A percentile compares a stretch with the other conserved stretches of the same genome.
These are phyloP conservation scores for Myxozyma melibiosi DNA, from an alignment of 805 yeast species.

Conservation along the genomic window DNA sequence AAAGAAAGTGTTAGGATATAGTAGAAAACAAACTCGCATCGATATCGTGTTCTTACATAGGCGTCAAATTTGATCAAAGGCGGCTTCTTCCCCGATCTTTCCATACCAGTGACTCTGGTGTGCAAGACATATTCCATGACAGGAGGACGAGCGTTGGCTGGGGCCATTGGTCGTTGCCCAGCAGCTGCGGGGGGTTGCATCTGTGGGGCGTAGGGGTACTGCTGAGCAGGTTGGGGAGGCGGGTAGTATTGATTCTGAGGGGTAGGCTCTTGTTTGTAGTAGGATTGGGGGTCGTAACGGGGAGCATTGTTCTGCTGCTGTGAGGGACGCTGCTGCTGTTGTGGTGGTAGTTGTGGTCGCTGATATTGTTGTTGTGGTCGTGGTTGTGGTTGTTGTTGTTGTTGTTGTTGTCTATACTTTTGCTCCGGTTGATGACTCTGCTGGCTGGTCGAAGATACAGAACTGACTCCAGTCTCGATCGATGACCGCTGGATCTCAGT, in stretches of 20 bases:
- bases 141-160: constrained; percentile 18
- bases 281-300: constrained; percentile 12
- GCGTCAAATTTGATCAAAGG: constrained; percentile 79
- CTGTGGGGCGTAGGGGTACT: constrained; percentile 12
- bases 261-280: constrained; percentile 18
- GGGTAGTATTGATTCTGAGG: constrained; percentile 10
- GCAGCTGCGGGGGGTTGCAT: constrained; percentile 1
- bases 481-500: constrained; percentile 9
- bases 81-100: constrained; percentile 70
- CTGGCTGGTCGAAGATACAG: not conserved
- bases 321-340: not conserved
- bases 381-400: not conserved
- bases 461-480: not conserved
- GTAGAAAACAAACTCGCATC: too few species aligned
- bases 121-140: constrained; percentile 47
- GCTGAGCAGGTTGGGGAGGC: constrained; percentile 16
- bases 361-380: not conserved
- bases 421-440: not conserved
- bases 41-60: too few species aligned
- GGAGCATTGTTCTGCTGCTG: not conserved
- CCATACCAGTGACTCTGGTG: constrained; percentile 60
- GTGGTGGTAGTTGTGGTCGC: not conserved
- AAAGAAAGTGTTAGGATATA: too few species aligned
- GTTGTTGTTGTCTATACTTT: not conserved
- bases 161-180: constrained; percentile 1